These are phyloP conservation scores for Gracilaria domingensis DNA, from an alignment of 23 red algal genomes.

Conservation along the genomic window DNA sequence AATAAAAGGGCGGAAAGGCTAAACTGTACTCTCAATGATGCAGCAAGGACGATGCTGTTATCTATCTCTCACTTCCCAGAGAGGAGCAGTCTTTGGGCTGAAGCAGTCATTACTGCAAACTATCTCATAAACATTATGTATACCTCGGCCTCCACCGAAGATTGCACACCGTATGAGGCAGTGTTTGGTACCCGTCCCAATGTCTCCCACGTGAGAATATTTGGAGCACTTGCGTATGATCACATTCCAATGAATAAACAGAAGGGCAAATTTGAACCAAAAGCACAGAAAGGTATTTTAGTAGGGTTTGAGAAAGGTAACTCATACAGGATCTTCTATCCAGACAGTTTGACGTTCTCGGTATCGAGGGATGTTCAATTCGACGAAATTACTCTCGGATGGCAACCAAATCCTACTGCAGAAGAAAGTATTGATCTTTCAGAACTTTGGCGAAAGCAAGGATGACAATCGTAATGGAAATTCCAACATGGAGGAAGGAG, in stretches of 20 bases:
- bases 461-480: no score
- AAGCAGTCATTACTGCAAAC: constrained; percentile 10
- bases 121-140: neutral
- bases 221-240: constrained; percentile 11
- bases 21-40: no score
- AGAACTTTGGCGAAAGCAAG: no score
- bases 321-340: constrained; percentile 35
- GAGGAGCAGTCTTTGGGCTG: neutral
- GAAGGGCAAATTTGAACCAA: constrained; percentile 23
- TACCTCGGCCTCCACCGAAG: neutral
- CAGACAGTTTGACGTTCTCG: neutral
- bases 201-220: constrained; percentile 15
- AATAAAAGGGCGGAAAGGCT: no score
- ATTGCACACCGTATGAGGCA: neutral
- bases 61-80: no score
- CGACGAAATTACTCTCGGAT: constrained; percentile 25
- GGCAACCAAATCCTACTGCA: no score
- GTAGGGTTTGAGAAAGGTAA: constrained; percentile 49
- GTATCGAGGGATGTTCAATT: constrained; percentile 38
- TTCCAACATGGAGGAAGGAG: no score
- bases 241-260: constrained; percentile 18
- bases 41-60: no score
- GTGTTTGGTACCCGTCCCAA: neutral
- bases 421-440: no score
- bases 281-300: neutral